Percentiles rank a stretch among this genome's conserved stretches.
Evolutionary conservation across 2,329 filamentous ascomycete species (phyloP).

Genomic region (Paraphaeosphaeria sporulosa): DNA sequence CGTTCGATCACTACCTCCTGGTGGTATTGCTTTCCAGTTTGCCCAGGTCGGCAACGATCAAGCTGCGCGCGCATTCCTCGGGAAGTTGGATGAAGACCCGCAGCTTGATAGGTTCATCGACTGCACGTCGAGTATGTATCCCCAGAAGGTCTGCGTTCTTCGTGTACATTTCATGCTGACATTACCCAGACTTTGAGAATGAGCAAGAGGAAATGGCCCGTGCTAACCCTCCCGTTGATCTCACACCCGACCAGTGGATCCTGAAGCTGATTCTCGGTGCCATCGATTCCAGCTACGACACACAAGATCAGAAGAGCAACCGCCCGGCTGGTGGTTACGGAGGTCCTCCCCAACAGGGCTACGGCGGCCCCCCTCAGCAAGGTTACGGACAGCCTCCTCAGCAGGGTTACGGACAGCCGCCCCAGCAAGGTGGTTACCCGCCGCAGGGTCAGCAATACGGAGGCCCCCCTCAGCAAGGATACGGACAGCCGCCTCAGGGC

Average conservation of each 20-base stretch:
- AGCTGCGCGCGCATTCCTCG: constrained; percentile 69
- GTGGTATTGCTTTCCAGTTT: constrained; percentile 72
- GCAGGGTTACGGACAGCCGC: constrained; percentile 20
- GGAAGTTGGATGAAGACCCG: constrained; percentile 70
- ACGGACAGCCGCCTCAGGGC: constrained; percentile 21
- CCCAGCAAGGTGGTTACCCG: constrained; percentile 20
- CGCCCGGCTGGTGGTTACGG: constrained; percentile 32
- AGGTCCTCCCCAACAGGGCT: constrained; percentile 23
- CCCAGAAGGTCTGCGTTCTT: not conserved
- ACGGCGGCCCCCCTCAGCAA: constrained; percentile 33
- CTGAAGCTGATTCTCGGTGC: constrained; percentile 73
- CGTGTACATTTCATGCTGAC: constrained; percentile 3
- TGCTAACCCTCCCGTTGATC: constrained; percentile 66
- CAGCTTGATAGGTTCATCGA: constrained; percentile 68
- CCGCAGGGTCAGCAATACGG: constrained; percentile 27
- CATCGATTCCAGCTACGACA: constrained; percentile 71
- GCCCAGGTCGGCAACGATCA: constrained; percentile 74
- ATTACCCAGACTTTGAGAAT: constrained; percentile 66
- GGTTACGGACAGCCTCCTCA: constrained; percentile 24
- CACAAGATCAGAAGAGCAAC: constrained; percentile 67
- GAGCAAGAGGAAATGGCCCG: constrained; percentile 72
- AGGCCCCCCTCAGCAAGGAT: constrained; percentile 31
- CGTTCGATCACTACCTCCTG: constrained; percentile 60
- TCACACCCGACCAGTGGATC: constrained; percentile 72
- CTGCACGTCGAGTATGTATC: constrained; percentile 69